Evolutionary conservation across 257 asterid genomes (phyloP).

Genomic region (Paulownia fortunei): DNA sequence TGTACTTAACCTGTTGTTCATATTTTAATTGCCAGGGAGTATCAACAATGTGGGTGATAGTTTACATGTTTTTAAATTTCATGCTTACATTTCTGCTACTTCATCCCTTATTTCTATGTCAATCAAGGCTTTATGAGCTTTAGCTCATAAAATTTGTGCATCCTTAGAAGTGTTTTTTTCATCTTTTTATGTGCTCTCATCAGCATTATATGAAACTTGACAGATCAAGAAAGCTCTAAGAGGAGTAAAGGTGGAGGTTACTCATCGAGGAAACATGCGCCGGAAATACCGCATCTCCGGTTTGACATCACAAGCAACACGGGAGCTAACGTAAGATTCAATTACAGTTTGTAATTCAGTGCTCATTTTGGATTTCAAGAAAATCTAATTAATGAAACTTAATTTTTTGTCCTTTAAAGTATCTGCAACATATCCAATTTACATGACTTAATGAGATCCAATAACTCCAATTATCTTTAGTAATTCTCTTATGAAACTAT

Average conservation of each 20-base stretch:
- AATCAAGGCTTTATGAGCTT: neutral
- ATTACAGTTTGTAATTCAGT: neutral
- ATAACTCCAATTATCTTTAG: neutral
- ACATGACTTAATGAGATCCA: neutral
- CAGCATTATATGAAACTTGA: neutral
- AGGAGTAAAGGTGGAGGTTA: constrained; percentile 71
- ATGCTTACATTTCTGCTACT: neutral
- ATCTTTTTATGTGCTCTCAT: neutral
- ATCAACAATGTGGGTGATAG: neutral
- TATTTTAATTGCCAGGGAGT: neutral
- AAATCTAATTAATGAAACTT: neutral
- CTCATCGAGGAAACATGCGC: constrained; percentile 62
- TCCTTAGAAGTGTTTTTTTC: neutral
- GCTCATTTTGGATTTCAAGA: neutral
- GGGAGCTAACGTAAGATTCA: constrained; percentile 54
- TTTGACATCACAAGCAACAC: constrained; percentile 60
- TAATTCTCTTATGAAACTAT: neutral
- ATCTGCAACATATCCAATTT: neutral
- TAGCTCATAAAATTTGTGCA: neutral
- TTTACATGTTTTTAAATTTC: too few species aligned
- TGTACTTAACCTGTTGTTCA: neutral
- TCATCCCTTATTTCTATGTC: neutral
- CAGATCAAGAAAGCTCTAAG: constrained; percentile 66
- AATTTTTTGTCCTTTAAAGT: neutral
- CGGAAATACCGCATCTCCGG: constrained; percentile 60